phyloP scores from a whole-genome alignment of 2,329 filamentous ascomycete species.

The Helminthosporium solani region DNA sequence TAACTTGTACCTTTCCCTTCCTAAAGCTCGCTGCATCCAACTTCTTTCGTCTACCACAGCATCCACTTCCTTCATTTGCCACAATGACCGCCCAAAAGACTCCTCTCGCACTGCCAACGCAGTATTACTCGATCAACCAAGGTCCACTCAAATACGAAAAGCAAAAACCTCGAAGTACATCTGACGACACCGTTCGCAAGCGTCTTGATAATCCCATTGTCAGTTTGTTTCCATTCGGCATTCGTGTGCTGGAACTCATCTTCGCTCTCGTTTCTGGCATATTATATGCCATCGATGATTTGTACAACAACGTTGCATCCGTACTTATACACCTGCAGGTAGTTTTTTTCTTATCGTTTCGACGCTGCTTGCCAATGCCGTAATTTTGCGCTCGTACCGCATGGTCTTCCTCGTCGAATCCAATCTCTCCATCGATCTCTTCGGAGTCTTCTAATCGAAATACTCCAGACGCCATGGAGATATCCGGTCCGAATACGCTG shows the following conservation, averaged over 20 bases:
- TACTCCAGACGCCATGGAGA: constrained; percentile 6
- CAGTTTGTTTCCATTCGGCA: constrained; percentile 21
- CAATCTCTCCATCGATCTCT: constrained; percentile 18
- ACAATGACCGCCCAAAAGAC: too few relatives aligned
- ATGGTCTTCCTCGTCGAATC: constrained; percentile 24
- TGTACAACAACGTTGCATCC: constrained; percentile 5
- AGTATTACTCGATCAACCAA: too few relatives aligned
- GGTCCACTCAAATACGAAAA: background rate
- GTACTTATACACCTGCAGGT: constrained; percentile 24
- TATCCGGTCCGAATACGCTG: constrained; percentile 7
- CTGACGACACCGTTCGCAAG: constrained; percentile 18
- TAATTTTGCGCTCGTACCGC: constrained; percentile 23
- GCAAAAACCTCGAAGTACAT: constrained; percentile 20
- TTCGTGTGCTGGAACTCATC: constrained; percentile 22
- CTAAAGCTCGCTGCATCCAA: too few relatives aligned
- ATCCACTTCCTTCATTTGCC: too few relatives aligned
- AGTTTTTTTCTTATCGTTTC: constrained; percentile 19
- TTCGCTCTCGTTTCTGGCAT: constrained; percentile 28
- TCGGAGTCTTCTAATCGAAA: constrained; percentile 20
- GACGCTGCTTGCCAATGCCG: constrained; percentile 16
- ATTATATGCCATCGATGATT: constrained; percentile 25
- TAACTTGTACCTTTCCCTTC: too few relatives aligned
- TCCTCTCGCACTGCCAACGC: too few relatives aligned
- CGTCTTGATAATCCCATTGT: constrained; percentile 21
- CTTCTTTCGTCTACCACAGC: too few relatives aligned